Percentiles rank a stretch among this genome's conserved stretches.
Conservation (phyloP, 2,329 filamentous ascomycete species). For the Diplodia mutila region DNA sequence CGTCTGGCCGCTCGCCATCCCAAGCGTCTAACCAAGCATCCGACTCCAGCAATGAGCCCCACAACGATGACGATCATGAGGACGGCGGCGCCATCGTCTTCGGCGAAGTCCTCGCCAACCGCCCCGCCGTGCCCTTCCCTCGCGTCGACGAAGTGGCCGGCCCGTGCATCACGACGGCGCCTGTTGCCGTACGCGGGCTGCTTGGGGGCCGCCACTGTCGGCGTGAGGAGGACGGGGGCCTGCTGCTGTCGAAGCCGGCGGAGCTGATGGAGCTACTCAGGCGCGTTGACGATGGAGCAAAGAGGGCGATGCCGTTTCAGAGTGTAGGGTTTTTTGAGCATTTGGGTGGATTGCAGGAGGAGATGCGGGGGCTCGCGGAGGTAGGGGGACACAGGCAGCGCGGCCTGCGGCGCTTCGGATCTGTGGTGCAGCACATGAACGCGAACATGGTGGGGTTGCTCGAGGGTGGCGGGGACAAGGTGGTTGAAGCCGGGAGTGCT, state of each 20-base stretch:
- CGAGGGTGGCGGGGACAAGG: not conserved
- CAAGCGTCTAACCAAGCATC: no score
- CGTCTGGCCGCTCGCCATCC: slow-evolving; percentile 31
- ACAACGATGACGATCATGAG: slow-evolving; percentile 28
- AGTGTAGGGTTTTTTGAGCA: not conserved
- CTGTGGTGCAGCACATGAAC: not conserved
- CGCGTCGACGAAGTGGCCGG: slow-evolving; percentile 46
- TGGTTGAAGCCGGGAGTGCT: no score
- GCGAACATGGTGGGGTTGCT: not conserved
- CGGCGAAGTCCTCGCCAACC: slow-evolving; percentile 47
- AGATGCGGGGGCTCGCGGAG: no score
- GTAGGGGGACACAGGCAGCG: not conserved
- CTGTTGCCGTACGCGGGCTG: not conserved
- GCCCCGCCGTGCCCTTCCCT: slow-evolving; percentile 39
- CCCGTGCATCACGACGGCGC: slow-evolving; percentile 29
- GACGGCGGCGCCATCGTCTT: slow-evolving; percentile 47
- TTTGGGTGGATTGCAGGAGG: no score
- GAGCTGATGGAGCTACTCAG: not conserved
- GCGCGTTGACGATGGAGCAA: accelerated
- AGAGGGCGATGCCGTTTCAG: not conserved
- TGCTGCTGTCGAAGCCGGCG: not conserved
- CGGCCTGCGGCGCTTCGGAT: not conserved
- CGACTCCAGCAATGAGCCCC: no score
- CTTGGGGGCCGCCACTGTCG: not conserved
- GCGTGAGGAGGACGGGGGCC: no score